Percentiles rank a stretch among this genome's conserved stretches.
These are phyloP conservation scores for Elymus sibiricus DNA, from an alignment of 176 grass and related monocot genomes.

Conservation along the genomic window DNA sequence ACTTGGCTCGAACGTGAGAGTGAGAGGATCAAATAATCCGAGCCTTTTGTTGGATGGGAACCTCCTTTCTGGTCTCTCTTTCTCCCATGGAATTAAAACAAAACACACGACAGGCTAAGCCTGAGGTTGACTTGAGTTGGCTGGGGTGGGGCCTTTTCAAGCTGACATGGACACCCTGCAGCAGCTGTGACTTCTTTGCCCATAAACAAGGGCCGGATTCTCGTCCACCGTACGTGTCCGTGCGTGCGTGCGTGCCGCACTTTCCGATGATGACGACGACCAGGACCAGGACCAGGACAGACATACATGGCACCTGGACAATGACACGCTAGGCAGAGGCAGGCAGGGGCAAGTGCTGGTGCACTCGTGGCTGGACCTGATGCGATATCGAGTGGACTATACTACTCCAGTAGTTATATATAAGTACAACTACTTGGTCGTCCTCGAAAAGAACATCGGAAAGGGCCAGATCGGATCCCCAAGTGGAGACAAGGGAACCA, in stretches of 20 bases:
- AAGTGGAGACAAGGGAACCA: neutral
- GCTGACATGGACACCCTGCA: neutral
- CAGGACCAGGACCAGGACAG: neutral
- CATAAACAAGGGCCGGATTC: slow-evolving; percentile 1
- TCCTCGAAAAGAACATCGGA: slow-evolving; percentile 34
- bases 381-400: neutral
- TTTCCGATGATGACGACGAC: neutral
- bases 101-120: neutral
- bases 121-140: neutral
- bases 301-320: neutral
- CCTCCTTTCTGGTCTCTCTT: neutral
- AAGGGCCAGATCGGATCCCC: slow-evolving; percentile 24
- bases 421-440: neutral
- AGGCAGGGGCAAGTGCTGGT: neutral
- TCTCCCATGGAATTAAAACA: neutral
- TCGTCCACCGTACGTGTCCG: neutral
- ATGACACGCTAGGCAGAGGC: neutral
- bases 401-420: neutral
- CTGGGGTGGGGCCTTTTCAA: neutral
- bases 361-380: neutral
- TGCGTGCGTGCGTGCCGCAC: neutral
- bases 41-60: neutral
- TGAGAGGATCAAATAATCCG: neutral
- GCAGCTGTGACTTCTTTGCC: neutral
- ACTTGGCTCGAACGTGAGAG: neutral